Evolutionary conservation across 1,139 yeast species (phyloP).

Genomic region (Suhomyces taliae): DNA sequence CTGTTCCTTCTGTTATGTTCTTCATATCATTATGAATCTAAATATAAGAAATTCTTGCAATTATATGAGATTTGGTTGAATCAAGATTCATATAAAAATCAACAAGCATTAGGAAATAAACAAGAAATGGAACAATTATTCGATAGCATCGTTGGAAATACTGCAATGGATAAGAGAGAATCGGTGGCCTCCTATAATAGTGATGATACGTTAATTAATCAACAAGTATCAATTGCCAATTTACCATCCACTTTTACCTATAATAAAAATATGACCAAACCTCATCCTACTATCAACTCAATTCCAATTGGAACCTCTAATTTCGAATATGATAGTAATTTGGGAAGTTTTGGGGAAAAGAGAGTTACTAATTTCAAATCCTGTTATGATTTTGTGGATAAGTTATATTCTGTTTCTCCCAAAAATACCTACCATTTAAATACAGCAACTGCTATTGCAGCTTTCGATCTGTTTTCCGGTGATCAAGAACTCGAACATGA

Average conservation of each 20-base stretch:
- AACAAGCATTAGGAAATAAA: conserved; percentile 7
- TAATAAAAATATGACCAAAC: neutral
- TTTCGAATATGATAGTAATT: neutral
- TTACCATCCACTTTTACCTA: conserved; percentile 13
- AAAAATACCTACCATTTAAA: conserved; percentile 39
- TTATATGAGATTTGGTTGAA: conserved; percentile 18
- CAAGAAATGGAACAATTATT: conserved; percentile 9
- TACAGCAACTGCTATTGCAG: conserved; percentile 33
- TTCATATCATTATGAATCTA: conserved; percentile 10
- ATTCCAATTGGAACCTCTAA: neutral
- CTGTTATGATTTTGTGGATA: conserved; percentile 33
- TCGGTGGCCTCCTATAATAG: conserved; percentile 13
- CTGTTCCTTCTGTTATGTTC: conserved; percentile 4
- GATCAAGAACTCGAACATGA: conserved; percentile 12
- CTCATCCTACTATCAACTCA: neutral
- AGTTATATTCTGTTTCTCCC: conserved; percentile 43
- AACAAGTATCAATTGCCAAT: conserved; percentile 7
- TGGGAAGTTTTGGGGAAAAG: neutral
- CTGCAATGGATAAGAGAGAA: conserved; percentile 4
- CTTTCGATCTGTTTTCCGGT: conserved; percentile 13
- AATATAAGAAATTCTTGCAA: conserved; percentile 15
- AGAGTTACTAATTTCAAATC: conserved; percentile 17
- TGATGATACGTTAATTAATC: conserved; percentile 14
- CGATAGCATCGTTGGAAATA: conserved; percentile 12
- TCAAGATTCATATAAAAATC: conserved; percentile 12